Base-by-base conservation (phyloP, 768 basidiomycete species). In the Sarcodon sp. region DNA sequence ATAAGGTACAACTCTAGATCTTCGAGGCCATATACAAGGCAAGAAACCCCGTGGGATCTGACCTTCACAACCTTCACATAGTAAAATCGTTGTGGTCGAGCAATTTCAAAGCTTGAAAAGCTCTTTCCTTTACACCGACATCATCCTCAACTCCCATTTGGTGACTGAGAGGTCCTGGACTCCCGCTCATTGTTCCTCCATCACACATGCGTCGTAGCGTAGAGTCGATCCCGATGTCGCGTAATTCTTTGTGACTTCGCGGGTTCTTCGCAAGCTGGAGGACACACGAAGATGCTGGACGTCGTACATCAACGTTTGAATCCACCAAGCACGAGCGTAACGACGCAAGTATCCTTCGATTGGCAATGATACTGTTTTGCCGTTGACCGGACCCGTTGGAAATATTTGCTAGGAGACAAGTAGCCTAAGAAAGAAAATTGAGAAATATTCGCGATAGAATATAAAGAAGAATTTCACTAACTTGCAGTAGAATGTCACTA, bases 371-470 rank as follows among this genome's bases (percentile, higher is more conserved):
- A 18, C 66, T 60, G 36, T 66, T 65, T 48, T 80, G 80, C 39
- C 75, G 70, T 12, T 64, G 59, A 0, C 69, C 59, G 2, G 66
- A 60, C 35, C 79, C 79, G 58, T 87, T 86, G 34, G 77, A 70
- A 11, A 89, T 66, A 59, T 88, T 87, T 0, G 80, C 80, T 0
- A 87, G 70, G 2, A 77, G 63, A 56, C 67, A 76, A 0, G 80
- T 71, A 0, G 82, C 79, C 72, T 77, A 48, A 7, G 35, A 43
- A 21, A 34, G 21, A 18, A 43, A 16, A n/a, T 2, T 11, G 6
- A 39, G 47, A 52, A 16, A 32, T 38, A 35, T 27, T 27, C 21
- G 21, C 21, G 21, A 11, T 37, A 6, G 45, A 47, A 43, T 15
- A 33, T 31, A 32, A 33, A 12, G n/a, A 35, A 41, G 13, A 27